Evolutionary conservation across 352 stramenopile genomes (phyloP).

Genomic region (Thalassiosira mediterranea): DNA sequence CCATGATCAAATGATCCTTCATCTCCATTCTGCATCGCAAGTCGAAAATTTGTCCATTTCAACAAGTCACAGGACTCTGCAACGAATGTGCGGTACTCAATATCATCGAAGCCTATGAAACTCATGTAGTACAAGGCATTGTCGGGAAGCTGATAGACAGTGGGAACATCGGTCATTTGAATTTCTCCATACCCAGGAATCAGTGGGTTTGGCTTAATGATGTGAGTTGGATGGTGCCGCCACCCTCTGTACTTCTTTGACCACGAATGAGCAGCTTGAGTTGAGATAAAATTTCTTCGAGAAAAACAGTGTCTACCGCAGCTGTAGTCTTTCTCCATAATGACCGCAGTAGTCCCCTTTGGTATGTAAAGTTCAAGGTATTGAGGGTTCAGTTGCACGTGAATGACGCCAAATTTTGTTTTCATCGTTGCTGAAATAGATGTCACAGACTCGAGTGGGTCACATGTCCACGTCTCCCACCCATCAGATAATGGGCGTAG

Average conservation of each 20-base stretch:
- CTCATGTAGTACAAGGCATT: constrained; percentile 49
- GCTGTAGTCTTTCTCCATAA: constrained; percentile 33
- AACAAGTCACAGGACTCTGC: constrained; percentile 49
- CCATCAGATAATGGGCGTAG: constrained; percentile 40
- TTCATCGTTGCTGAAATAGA: constrained; percentile 12
- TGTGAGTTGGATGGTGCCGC: constrained; percentile 32
- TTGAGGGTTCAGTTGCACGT: constrained; percentile 10
- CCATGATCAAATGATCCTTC: constrained; percentile 41
- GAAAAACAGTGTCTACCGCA: constrained; percentile 27
- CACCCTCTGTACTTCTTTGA: constrained; percentile 48
- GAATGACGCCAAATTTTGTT: constrained; percentile 36
- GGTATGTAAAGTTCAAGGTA: constrained; percentile 27
- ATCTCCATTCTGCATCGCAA: constrained; percentile 43
- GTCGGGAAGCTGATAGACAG: constrained; percentile 48
- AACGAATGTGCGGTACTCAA: constrained; percentile 47
- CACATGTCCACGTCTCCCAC: constrained; percentile 41
- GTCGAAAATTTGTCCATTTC: constrained; percentile 27
- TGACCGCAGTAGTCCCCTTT: constrained; percentile 24
- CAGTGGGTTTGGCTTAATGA: constrained; percentile 31
- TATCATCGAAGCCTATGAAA: constrained; percentile 52
- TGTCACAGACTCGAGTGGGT: constrained; percentile 19
- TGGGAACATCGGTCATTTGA: constrained; percentile 57
- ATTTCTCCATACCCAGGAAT: constrained; percentile 38
- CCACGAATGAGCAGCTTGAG: constrained; percentile 26
- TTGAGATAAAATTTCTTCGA: constrained; percentile 32